A percentile compares a stretch with the other conserved stretches of the same genome.
Evolutionary conservation across 768 basidiomycete genomes (phyloP).

Genomic region (Candolleomyces eurysporus): DNA sequence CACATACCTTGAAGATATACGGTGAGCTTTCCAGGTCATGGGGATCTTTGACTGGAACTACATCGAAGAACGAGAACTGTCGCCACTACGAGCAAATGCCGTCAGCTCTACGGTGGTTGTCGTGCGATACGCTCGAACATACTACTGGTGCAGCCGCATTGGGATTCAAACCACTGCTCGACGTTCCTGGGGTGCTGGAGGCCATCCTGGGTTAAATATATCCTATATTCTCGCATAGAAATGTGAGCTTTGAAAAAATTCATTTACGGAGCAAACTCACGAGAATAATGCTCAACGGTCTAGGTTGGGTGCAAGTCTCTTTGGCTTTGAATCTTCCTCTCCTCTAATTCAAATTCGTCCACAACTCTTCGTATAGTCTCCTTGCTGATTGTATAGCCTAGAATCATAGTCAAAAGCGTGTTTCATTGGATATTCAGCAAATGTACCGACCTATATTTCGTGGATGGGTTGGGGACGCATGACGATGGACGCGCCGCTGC

Average conservation of each 20-base stretch:
- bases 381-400: too few species aligned
- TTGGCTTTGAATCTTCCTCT: not conserved
- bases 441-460: too few species aligned
- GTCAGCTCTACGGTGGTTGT: conserved; percentile 5
- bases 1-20: conserved; percentile 69
- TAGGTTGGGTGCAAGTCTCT: not conserved
- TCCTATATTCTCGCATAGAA: not conserved
- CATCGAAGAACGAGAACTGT: conserved; percentile 89
- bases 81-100: conserved; percentile 55
- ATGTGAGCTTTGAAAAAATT: not conserved
- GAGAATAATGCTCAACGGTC: not conserved
- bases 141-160: conserved; percentile 30
- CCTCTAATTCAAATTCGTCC: too few species aligned
- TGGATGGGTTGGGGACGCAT: not conserved
- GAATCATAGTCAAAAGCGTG: too few species aligned
- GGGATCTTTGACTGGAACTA: conserved; percentile 69
- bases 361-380: too few species aligned
- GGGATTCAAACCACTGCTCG: conserved; percentile 1
- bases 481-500: not conserved
- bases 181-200: not conserved
- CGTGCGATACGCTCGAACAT: conserved; percentile 12
- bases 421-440: too few species aligned
- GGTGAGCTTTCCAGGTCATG: conserved; percentile 76
- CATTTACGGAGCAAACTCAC: too few species aligned
- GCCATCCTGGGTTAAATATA: not conserved